A percentile compares a stretch with the other conserved stretches of the same genome.
Conservation (phyloP, 1,284 basidiomycete genomes). For the Pascua guehoae region DNA sequence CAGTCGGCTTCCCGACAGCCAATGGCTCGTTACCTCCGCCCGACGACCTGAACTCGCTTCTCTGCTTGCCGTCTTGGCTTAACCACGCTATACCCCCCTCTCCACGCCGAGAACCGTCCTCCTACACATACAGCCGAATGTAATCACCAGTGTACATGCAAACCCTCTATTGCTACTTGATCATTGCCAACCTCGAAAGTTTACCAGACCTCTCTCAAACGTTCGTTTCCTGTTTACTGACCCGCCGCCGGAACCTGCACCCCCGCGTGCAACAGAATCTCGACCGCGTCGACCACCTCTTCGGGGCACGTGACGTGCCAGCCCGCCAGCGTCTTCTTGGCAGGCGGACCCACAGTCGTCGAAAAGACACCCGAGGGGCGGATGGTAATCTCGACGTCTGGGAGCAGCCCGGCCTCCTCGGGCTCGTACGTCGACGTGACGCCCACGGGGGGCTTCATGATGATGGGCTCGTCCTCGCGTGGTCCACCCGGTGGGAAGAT, state of each 20-base stretch:
- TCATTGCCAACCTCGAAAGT: too few species aligned
- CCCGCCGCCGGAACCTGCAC: background rate
- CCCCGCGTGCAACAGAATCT: conserved; percentile 28
- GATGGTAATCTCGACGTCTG: conserved; percentile 63
- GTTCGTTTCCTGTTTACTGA: too few species aligned
- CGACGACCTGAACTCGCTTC: too few species aligned
- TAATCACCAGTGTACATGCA: too few species aligned
- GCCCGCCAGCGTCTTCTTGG: conserved; percentile 78
- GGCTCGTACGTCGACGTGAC: conserved; percentile 56
- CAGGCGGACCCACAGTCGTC: conserved; percentile 77
- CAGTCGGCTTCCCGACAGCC: too few species aligned
- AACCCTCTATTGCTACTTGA: background rate
- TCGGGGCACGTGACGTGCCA: conserved; percentile 74
- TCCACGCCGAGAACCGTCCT: too few species aligned
- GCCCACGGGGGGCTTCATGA: conserved; percentile 68
- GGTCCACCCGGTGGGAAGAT: conserved; percentile 51
- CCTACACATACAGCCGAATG: too few species aligned
- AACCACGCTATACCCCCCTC: background rate
- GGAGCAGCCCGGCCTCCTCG: conserved; percentile 46
- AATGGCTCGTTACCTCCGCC: too few species aligned
- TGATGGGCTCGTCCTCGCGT: conserved; percentile 51
- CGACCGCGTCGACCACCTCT: conserved; percentile 47
- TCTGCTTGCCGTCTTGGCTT: background rate
- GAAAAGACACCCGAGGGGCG: conserved; percentile 72
- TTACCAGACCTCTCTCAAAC: too few species aligned